A percentile compares a stretch with the other conserved stretches of the same genome.
These are phyloP conservation scores for Globisporangium acanthophoron DNA, from an alignment of 352 stramenopile genomes.

Conservation along the genomic window DNA sequence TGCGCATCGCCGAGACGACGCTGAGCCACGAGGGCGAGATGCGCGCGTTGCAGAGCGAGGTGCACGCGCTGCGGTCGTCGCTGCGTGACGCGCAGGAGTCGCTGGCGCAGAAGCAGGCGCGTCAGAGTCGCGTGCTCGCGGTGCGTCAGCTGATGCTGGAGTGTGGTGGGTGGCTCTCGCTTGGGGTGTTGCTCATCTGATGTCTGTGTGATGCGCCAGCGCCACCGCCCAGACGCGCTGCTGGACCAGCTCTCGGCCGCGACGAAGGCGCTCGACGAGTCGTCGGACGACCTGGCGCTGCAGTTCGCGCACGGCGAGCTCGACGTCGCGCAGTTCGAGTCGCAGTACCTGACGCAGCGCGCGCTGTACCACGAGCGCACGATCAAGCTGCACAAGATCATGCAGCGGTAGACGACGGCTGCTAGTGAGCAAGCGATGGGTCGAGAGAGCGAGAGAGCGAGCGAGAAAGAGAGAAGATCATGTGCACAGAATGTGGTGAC, in stretches of 20 bases:
- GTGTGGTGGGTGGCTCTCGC: not conserved
- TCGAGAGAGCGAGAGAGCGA: not conserved
- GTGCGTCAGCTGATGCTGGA: slow-evolving; percentile 22
- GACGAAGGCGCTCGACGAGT: slow-evolving; percentile 51
- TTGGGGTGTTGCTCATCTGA: not conserved
- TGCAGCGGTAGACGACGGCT: slow-evolving; percentile 38
- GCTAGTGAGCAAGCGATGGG: not conserved
- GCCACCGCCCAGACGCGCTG: slow-evolving; percentile 60
- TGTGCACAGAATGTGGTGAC: not conserved
- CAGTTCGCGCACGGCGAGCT: slow-evolving; percentile 74
- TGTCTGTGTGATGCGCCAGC: slow-evolving; percentile 21
- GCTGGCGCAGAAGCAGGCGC: slow-evolving; percentile 61
- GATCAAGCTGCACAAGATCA: slow-evolving; percentile 64
- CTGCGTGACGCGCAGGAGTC: slow-evolving; percentile 49
- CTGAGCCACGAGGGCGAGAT: slow-evolving; percentile 50
- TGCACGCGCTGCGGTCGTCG: slow-evolving; percentile 37
- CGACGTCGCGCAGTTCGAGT: slow-evolving; percentile 57
- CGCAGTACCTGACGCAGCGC: slow-evolving; percentile 58
- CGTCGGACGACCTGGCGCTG: slow-evolving; percentile 65
- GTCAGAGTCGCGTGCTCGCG: slow-evolving; percentile 60
- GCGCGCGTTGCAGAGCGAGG: slow-evolving; percentile 41
- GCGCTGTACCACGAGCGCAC: slow-evolving; percentile 73
- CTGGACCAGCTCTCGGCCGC: slow-evolving; percentile 61
- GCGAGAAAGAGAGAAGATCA: not conserved
- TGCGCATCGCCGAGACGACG: slow-evolving; percentile 65